Evolutionary conservation across 148 eudicot genomes (phyloP), one percentile per base, ranked within the genome.

Genomic region (Nepenthes gracilis): DNA sequence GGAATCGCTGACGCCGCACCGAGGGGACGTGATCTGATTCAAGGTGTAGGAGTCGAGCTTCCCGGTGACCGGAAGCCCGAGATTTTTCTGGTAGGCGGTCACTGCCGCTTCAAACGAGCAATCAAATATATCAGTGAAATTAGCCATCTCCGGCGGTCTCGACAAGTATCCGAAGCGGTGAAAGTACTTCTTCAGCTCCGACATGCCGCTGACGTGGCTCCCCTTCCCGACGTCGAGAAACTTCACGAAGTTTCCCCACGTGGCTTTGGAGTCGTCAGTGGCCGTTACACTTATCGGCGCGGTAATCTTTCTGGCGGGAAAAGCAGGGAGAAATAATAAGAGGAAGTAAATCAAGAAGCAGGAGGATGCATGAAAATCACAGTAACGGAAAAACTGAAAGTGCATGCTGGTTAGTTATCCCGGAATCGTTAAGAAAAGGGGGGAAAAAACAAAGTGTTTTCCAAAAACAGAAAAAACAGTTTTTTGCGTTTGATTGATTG

Each of bases 131-230:
- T 88, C 78, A 33, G 78, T 68, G 64, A 74, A 75, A 2, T 69
- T 69, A 0, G 55, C 36, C 10, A 48, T 59, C 5, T 53, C 37
- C 7, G 68, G 54, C 43, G 66, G 50, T 1, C 55, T 1, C 5
- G 73, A 35, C 6, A 90, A 78, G 77, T 90, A 90, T 6, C 97
- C 97, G 59, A 90, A 90, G 36, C 75, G 79, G 60, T 68, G 65
- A 65, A 90, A 83, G 78, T 90, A 90, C 14, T 60, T 45, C 57
- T 87, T 90, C 48, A 90, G 80, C 62, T 84, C 77, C 11, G 81
- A 67, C 59, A 91, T 80, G 12, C 92, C 95, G 37, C 64, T 63
- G 57, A 83, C 65, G 0, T 60, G 63, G 64, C 74, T 75, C 6
- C 97, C 97, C 32, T 71, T 79, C 6, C 67, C 72, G 67, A 83